phyloP scores from a whole-genome alignment of 2,329 filamentous ascomycete species.

The Ceratocystis cubensis region DNA sequence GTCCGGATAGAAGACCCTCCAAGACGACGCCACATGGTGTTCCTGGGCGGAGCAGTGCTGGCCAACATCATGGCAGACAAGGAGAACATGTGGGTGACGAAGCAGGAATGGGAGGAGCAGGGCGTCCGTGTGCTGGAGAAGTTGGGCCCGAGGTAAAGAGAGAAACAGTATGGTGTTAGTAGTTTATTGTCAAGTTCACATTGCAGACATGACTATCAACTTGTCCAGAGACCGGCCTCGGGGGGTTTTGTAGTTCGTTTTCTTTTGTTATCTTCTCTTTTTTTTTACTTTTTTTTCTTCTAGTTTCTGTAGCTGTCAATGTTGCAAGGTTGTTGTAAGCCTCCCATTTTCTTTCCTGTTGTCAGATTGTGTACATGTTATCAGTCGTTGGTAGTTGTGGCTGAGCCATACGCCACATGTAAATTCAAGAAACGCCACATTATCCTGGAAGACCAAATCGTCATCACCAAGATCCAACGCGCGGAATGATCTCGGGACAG shows the following conservation, averaged over 20 bases:
- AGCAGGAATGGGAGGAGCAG: conserved; percentile 93
- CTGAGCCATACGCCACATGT: background rate
- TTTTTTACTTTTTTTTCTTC: background rate
- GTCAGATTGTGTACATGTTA: background rate
- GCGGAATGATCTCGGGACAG: background rate
- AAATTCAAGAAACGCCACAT: background rate
- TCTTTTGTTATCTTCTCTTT: background rate
- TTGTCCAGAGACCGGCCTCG: background rate
- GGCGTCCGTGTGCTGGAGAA: conserved; percentile 77
- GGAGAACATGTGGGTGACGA: conserved; percentile 97
- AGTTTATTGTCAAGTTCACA: background rate
- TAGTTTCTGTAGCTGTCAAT: background rate
- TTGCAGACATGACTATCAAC: background rate
- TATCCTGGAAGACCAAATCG: background rate
- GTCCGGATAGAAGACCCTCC: conserved; percentile 97
- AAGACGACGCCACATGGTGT: conserved; percentile 96
- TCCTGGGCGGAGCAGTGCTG: conserved; percentile 87
- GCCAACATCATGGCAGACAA: conserved; percentile 99
- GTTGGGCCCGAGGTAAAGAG: conserved; percentile 67
- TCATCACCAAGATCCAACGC: conserved; percentile 1
- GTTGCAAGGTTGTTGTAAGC: background rate
- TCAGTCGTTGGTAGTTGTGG: background rate
- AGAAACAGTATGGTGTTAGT: background rate
- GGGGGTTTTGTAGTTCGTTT: background rate
- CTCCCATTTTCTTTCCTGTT: too few species aligned